Evolutionary conservation across 2,329 filamentous ascomycete species (phyloP).

Genomic region (Fusarium sp.): DNA sequence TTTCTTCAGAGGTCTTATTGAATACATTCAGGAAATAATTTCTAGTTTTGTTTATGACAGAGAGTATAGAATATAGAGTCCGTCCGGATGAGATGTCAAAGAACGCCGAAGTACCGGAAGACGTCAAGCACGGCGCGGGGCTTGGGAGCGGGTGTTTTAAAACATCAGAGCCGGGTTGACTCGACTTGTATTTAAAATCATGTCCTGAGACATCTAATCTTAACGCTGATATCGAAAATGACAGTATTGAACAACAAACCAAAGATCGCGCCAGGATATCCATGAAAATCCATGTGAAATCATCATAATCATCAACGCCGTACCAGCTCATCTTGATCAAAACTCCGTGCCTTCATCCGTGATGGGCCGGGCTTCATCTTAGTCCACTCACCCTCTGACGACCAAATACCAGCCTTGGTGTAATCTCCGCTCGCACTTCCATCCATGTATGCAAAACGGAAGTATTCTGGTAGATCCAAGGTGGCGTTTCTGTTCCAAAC

Average conservation of each 20-base stretch:
- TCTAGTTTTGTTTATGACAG: too few relatives aligned
- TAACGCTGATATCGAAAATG: slow-evolving; percentile 12
- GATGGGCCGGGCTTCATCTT: slow-evolving; percentile 76
- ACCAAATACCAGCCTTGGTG: slow-evolving; percentile 82
- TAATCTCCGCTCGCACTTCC: slow-evolving; percentile 78
- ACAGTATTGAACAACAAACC: slow-evolving; percentile 15
- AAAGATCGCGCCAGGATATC: slow-evolving; percentile 2
- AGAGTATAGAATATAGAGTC: too few relatives aligned
- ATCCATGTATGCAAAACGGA: slow-evolving; percentile 81
- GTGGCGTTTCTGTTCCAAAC: slow-evolving; percentile 70
- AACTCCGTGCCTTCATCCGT: slow-evolving; percentile 55
- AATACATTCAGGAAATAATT: too few relatives aligned
- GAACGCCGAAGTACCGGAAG: not conserved
- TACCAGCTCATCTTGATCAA: slow-evolving; percentile 44
- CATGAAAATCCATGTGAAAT: slow-evolving; percentile 7
- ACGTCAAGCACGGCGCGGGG: not conserved
- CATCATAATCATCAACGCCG: slow-evolving; percentile 30
- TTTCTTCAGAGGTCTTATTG: too few relatives aligned
- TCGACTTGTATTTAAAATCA: not conserved
- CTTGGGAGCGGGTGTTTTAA: not conserved
- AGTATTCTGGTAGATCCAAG: slow-evolving; percentile 75
- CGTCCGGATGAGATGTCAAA: not conserved
- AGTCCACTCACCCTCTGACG: slow-evolving; percentile 73
- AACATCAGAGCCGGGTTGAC: not conserved
- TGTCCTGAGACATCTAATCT: not conserved